A percentile compares a stretch with the other conserved stretches of the same genome.
These are phyloP conservation scores for Stephania yunnanensis DNA, from an alignment of 164 flowering plant species.

Conservation along the genomic window DNA sequence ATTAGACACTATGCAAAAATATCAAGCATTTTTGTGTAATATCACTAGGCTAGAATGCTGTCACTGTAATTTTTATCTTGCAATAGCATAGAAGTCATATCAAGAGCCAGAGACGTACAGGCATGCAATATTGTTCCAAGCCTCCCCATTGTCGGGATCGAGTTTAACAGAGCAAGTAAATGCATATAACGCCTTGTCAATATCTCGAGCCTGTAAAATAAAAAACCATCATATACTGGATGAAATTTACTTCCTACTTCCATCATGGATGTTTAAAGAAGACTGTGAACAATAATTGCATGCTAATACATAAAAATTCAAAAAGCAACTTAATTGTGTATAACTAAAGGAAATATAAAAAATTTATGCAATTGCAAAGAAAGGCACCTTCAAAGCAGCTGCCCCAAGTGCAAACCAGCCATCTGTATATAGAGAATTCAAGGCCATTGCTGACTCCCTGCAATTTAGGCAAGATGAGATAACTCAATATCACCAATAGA, in stretches of 20 bases:
- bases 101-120: conserved; percentile 39
- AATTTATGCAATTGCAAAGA: not conserved
- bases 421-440: conserved; percentile 88
- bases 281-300: not conserved
- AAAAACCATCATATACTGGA: not conserved
- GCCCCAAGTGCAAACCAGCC: conserved; percentile 99
- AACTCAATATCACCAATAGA: not conserved
- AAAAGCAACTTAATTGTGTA: no score
- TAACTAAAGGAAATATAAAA: not conserved
- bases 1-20: not conserved
- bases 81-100: not conserved
- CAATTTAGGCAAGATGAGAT: conserved; percentile 1
- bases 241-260: not conserved
- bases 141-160: conserved; percentile 98
- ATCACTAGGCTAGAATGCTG: not conserved
- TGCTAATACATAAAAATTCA: not conserved
- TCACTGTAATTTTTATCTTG: not conserved
- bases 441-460: conserved; percentile 90
- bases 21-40: not conserved
- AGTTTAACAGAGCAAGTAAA: conserved; percentile 86
- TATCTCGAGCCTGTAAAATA: conserved; percentile 62
- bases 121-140: conserved; percentile 98
- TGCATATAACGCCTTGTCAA: conserved; percentile 73
- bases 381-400: conserved; percentile 81
- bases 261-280: not conserved